phyloP scores from a whole-genome alignment of 169 alveolate species.

The Plasmodium falciparum region DNA sequence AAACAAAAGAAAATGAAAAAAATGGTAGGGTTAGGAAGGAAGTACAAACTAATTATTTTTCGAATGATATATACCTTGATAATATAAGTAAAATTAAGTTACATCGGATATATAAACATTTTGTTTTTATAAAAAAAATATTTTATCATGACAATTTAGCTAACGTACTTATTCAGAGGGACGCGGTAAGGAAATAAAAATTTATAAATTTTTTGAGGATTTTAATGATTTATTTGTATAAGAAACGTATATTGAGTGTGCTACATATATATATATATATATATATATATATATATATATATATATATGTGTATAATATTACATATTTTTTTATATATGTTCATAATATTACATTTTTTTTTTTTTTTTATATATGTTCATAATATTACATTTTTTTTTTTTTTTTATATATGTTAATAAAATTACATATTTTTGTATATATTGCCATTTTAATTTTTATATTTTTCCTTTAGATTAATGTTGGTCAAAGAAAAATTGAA shows the following conservation, averaged over 20 bases:
- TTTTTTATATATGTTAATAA: neutral
- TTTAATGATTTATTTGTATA: too few species aligned
- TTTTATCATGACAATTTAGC: constrained; percentile 22
- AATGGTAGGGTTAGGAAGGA: neutral
- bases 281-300: neutral
- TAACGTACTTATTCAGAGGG: constrained; percentile 25
- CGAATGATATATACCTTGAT: neutral
- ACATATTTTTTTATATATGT: too few species aligned
- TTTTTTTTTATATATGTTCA: neutral
- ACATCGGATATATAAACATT: constrained; percentile 1
- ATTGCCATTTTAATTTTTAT: neutral
- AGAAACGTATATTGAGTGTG: too few species aligned
- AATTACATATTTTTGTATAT: neutral
- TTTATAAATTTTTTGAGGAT: neutral
- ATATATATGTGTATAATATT: neutral
- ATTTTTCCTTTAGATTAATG: constrained; percentile 18
- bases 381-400: too few species aligned
- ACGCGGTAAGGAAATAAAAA: constrained; percentile 24
- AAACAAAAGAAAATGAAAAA: neutral
- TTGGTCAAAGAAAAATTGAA: constrained; percentile 41
- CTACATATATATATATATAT: neutral
- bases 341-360: too few species aligned
- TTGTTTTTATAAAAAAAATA: constrained; percentile 43
- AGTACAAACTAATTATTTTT: constrained; percentile 12
- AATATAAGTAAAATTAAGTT: constrained; percentile 2